Conservation (phyloP, 1,284 basidiomycete genomes). For the Bjerkandera adusta region DNA sequence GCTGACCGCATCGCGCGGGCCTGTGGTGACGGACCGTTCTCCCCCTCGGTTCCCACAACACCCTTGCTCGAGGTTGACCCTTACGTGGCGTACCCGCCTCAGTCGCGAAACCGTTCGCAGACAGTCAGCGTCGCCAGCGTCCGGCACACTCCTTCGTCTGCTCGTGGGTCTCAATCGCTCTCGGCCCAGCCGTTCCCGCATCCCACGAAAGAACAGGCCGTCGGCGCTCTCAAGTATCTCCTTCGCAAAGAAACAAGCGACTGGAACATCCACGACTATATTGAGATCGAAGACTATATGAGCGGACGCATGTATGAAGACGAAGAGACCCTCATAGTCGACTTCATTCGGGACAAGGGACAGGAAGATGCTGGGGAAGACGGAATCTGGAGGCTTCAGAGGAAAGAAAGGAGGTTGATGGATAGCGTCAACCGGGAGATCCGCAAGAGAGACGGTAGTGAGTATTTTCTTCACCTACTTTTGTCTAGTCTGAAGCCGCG, state of each 20-base stretch:
- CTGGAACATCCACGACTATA: constrained; percentile 23
- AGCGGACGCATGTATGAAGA: constrained; percentile 14
- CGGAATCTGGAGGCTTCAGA: constrained; percentile 32
- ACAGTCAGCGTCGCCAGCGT: neutral
- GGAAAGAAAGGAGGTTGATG: constrained; percentile 14
- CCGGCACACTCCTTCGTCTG: neutral
- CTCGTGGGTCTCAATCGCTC: neutral
- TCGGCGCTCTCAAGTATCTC: constrained; percentile 21
- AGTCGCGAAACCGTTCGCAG: constrained; percentile 18
- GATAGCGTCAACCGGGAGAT: neutral
- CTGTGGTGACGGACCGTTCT: constrained; percentile 25
- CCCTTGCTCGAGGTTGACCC: constrained; percentile 2
- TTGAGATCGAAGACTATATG: constrained; percentile 33
- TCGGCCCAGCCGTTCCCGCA: constrained; percentile 16
- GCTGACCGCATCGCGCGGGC: constrained; percentile 29
- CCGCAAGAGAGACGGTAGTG: neutral
- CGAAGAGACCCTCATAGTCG: constrained; percentile 11
- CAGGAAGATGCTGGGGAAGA: constrained; percentile 12
- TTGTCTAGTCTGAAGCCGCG: neutral
- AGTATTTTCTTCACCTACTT: constrained; percentile 5
- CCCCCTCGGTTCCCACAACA: constrained; percentile 7
- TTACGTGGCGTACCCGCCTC: neutral
- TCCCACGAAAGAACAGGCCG: constrained; percentile 16
- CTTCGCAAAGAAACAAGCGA: constrained; percentile 21
- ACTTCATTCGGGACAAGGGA: constrained; percentile 12